Base-by-base conservation (phyloP, 1,284 basidiomycete species). In the Anthracocystis walkeri region DNA sequence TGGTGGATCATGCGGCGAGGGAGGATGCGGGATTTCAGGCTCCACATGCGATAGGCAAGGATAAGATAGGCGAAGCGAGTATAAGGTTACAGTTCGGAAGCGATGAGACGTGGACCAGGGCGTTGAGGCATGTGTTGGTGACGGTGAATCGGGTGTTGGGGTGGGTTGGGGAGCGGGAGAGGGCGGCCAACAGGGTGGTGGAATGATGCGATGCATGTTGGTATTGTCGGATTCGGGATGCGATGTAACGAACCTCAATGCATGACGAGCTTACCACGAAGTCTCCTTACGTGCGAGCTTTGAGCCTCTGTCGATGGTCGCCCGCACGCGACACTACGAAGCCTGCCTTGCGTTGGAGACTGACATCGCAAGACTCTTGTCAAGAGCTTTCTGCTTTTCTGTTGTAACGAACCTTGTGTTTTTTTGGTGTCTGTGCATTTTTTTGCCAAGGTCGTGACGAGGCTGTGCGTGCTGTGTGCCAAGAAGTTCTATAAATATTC, bases 91-190 rank as follows among this genome's bases (percentile, higher is more conserved):
- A 95, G 81, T 95, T 95, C 86, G 94, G 92, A 72, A 80, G 80
- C 44, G 96, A 98, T 83, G 96, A 98, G 82, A 89, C 91, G 0
- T 99, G 96, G 96, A 98, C 96, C 14, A 90, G 94, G 67, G 95
- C 95, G 4, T 87, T 97, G 75, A 89, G 94, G 48, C 93, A 97
- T 82, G 93, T 98, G 59, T 88, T 97, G 58, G 89, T 94, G 16
- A 93, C 93, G 20, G 64, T 65, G 33, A 77, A 65, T 38, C 42
- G 77, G 41, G 50, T 81, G 40, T 58, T 79, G 11, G 54, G 63
- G 29, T 80, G 76, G 74, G 45, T 68, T 23, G 40, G 62, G 2
- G 69, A 74, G 58, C n/a, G 60, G 41, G 65, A 73, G 45, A 53
- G 20, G 45, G 54, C n/a, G 46, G 25, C 8, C 25, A 21, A n/a